A percentile compares a stretch with the other conserved stretches of the same genome.
Conservation (phyloP, 2,329 filamentous ascomycete species). For the Tolypocladium tundrense region DNA sequence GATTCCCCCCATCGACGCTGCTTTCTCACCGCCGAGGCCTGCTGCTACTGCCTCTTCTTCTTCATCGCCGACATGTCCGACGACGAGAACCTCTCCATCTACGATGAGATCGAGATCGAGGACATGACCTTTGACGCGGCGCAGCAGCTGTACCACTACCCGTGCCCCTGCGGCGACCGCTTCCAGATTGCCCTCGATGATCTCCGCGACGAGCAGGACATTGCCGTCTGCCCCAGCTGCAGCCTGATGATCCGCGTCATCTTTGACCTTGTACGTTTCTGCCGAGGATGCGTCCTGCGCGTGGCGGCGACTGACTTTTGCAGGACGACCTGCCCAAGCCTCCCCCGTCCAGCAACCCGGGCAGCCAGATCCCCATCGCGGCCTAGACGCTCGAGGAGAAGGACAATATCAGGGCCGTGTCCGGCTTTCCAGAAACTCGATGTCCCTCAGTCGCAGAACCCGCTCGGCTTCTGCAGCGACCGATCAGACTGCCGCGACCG, state of each 20-base stretch:
- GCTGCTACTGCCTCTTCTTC: background rate
- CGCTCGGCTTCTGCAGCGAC: background rate
- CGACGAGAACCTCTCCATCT: constrained; percentile 61
- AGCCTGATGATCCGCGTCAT: constrained; percentile 95
- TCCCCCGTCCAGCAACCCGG: constrained; percentile 18
- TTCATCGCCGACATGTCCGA: constrained; percentile 40
- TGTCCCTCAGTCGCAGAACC: background rate
- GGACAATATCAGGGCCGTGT: background rate
- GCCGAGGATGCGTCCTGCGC: background rate
- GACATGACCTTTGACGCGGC: constrained; percentile 87
- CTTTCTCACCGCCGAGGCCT: background rate
- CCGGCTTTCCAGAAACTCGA: background rate
- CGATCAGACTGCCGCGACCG: background rate
- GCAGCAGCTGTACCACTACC: constrained; percentile 87
- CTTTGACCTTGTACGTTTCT: constrained; percentile 64
- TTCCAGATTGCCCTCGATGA: constrained; percentile 86
- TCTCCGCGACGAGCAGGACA: constrained; percentile 78
- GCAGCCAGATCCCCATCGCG: constrained; percentile 27
- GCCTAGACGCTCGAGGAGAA: constrained; percentile 18
- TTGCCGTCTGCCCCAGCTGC: constrained; percentile 95
- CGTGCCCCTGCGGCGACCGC: constrained; percentile 91
- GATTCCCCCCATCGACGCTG: background rate
- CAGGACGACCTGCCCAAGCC: constrained; percentile 36
- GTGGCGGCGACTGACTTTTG: background rate
- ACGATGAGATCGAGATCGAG: constrained; percentile 98